A percentile compares a stretch with the other conserved stretches of the same genome.
These are phyloP conservation scores for Gracilaria vermiculophylla DNA, from an alignment of 23 red algal genomes.

Conservation along the genomic window DNA sequence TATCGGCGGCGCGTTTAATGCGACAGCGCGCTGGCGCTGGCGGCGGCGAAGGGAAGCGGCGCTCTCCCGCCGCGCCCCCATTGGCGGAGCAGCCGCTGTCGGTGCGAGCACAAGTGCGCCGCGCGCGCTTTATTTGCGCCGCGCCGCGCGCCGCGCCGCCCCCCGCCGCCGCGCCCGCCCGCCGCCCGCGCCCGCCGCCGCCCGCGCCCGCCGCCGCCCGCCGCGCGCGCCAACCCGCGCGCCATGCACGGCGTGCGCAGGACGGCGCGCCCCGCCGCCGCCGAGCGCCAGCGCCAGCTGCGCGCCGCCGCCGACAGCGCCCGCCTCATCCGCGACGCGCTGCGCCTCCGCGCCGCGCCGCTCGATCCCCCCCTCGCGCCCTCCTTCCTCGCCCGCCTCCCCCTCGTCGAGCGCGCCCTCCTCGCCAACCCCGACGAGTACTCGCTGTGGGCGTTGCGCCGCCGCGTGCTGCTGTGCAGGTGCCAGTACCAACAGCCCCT, in stretches of 20 bases:
- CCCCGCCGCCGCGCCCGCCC: too few relatives aligned
- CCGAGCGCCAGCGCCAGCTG: neutral
- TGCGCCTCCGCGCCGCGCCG: constrained; percentile 5
- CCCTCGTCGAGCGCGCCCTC: constrained; percentile 48
- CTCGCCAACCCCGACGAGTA: constrained; percentile 93
- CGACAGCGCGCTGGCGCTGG: too few relatives aligned
- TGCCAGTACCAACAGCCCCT: neutral
- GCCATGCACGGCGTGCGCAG: constrained; percentile 55
- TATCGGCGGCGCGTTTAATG: too few relatives aligned
- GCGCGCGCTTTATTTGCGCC: too few relatives aligned
- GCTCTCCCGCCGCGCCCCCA: neutral
- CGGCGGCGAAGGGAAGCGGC: too few relatives aligned
- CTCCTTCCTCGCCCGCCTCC: neutral
- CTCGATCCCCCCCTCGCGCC: neutral
- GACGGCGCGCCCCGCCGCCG: constrained; percentile 8
- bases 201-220: too few relatives aligned
- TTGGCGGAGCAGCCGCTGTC: neutral
- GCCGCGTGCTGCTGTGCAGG: constrained; percentile 40
- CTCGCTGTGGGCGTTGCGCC: constrained; percentile 86
- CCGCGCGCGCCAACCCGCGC: too few relatives aligned
- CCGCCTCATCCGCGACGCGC: constrained; percentile 21
- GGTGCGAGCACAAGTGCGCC: too few relatives aligned
- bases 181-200: too few relatives aligned
- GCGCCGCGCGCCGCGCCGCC: too few relatives aligned
- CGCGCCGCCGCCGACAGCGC: neutral